These are phyloP conservation scores for Pichia sp. DNA, from an alignment of 1,139 yeast genomes.

Conservation along the genomic window DNA sequence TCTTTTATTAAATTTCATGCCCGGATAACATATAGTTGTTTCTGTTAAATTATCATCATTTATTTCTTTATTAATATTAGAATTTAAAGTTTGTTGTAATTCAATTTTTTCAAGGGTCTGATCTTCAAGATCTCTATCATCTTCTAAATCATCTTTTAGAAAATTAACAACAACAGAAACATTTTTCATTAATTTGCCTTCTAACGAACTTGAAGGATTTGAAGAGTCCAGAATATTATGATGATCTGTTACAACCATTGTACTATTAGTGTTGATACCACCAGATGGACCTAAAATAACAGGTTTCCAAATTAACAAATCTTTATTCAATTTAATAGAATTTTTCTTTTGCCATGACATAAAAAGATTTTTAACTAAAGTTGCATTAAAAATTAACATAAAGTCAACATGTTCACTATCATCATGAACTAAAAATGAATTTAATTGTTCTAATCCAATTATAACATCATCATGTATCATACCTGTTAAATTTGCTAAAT, in stretches of 20 bases:
- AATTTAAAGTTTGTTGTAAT: slow-evolving; percentile 11
- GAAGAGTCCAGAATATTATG: no score
- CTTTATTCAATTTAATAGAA: slow-evolving; percentile 47
- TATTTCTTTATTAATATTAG: slow-evolving; percentile 11
- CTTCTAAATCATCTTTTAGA: slow-evolving; percentile 18
- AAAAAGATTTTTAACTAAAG: slow-evolving; percentile 40
- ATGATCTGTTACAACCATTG: slow-evolving; percentile 30
- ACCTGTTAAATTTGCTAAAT: slow-evolving; percentile 66
- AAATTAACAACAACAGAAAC: slow-evolving; percentile 15
- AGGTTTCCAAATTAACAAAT: slow-evolving; percentile 69
- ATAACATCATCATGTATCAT: slow-evolving; percentile 84
- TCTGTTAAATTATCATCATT: not conserved
- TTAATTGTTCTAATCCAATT: slow-evolving; percentile 75
- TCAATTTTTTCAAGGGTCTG: slow-evolving; percentile 41
- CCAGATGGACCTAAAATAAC: slow-evolving; percentile 80
- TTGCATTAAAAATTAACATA: slow-evolving; percentile 49
- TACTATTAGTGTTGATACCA: slow-evolving; percentile 60
- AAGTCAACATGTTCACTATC: slow-evolving; percentile 38
- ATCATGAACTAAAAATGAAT: slow-evolving; percentile 26
- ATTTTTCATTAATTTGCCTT: slow-evolving; percentile 43
- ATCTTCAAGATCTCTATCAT: slow-evolving; percentile 38
- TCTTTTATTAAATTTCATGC: slow-evolving; percentile 23
- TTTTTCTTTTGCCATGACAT: slow-evolving; percentile 50
- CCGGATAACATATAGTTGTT: slow-evolving; percentile 27
- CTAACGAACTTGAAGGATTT: no score